Conservation (phyloP, 768 basidiomycete species). For the Antrodiella citrinella region DNA sequence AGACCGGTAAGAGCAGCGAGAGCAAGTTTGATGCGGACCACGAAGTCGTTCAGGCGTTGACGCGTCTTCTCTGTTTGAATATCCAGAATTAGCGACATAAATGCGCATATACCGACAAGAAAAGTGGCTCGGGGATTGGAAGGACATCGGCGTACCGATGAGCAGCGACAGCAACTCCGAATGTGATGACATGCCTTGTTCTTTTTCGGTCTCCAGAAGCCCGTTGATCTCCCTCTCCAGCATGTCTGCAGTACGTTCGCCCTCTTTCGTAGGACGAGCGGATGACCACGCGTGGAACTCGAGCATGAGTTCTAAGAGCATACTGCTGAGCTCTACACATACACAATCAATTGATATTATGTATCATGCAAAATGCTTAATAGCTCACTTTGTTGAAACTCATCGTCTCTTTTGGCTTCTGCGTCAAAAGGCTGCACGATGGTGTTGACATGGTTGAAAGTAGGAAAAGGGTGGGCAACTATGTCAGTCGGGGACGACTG, state of each 20-base stretch:
- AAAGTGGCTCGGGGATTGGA: neutral
- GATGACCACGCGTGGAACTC: slow-evolving; percentile 31
- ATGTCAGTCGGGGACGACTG: slow-evolving; percentile 13
- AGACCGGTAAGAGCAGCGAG: slow-evolving; percentile 24
- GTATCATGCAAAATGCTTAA: neutral
- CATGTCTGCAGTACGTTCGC: slow-evolving; percentile 18
- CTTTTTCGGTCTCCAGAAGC: slow-evolving; percentile 22
- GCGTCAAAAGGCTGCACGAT: slow-evolving; percentile 28
- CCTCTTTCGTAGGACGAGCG: slow-evolving; percentile 25
- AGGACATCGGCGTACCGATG: slow-evolving; percentile 21
- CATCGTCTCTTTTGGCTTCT: slow-evolving; percentile 25
- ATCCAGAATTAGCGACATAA: slow-evolving; percentile 2
- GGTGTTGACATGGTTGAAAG: slow-evolving; percentile 24
- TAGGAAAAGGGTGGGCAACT: slow-evolving; percentile 17
- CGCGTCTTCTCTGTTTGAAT: slow-evolving; percentile 24
- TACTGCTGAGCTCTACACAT: slow-evolving; percentile 23
- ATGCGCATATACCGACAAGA: neutral
- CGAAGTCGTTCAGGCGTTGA: slow-evolving; percentile 23
- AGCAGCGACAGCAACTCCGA: slow-evolving; percentile 7
- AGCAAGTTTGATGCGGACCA: slow-evolving; percentile 26
- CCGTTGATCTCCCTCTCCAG: slow-evolving; percentile 23
- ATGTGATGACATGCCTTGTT: slow-evolving; percentile 28
- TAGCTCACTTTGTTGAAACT: slow-evolving; percentile 28
- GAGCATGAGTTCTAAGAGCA: slow-evolving; percentile 26
- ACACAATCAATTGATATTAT: slow-evolving; percentile 1